Evolutionary conservation across 345 rosid genomes (phyloP).

Genomic region (Raphanus sativus): DNA sequence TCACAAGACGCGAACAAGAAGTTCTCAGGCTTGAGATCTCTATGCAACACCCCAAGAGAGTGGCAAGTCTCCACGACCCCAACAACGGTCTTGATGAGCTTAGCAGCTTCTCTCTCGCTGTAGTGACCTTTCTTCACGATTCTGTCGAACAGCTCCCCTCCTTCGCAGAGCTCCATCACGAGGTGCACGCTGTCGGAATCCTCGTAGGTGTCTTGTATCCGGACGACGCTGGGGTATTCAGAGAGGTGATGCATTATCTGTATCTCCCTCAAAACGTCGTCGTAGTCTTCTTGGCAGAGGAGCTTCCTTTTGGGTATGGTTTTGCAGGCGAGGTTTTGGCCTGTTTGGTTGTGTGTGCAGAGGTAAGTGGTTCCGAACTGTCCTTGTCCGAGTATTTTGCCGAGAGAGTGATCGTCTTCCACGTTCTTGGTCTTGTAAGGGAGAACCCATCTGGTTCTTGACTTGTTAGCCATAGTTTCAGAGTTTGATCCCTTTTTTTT

Average conservation of each 20-base stretch:
- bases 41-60: constrained; percentile 72
- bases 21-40: constrained; percentile 84
- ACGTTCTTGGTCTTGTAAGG: constrained; percentile 36
- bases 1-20: constrained; percentile 58
- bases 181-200: constrained; percentile 53
- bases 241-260: constrained; percentile 89
- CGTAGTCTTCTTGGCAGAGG: constrained; percentile 64
- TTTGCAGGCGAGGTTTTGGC: constrained; percentile 64
- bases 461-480: constrained; percentile 19
- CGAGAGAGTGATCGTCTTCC: constrained; percentile 47
- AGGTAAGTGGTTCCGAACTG: constrained; percentile 77
- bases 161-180: constrained; percentile 84
- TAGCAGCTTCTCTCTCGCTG: constrained; percentile 75
- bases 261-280: constrained; percentile 81
- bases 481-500: background rate
- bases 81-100: constrained; percentile 69
- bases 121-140: constrained; percentile 67
- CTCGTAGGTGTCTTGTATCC: constrained; percentile 59
- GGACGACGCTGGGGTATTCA: constrained; percentile 60
- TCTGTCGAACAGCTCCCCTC: constrained; percentile 76
- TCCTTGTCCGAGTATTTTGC: constrained; percentile 66
- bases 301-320: constrained; percentile 78
- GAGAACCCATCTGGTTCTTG: constrained; percentile 42
- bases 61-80: constrained; percentile 73
- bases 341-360: constrained; percentile 55